Conservation (phyloP, 495 filamentous ascomycete species). For the Halenospora varia region DNA sequence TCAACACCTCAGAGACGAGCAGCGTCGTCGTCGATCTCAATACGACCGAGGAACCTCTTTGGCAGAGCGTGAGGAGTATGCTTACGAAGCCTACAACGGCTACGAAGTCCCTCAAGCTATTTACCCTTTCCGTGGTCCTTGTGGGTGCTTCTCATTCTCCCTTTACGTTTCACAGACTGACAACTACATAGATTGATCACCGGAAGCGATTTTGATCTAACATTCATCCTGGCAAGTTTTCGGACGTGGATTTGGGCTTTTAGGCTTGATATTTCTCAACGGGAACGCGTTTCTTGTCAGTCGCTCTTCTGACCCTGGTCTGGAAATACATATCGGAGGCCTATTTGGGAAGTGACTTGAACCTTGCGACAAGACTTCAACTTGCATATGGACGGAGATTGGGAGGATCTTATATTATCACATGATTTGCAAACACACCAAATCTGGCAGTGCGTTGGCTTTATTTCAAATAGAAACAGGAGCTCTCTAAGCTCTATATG, state of each 20-base stretch:
- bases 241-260: constrained; percentile 1
- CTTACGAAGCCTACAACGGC: constrained; percentile 30
- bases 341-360: not conserved
- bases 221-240: constrained; percentile 1
- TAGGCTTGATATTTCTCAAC: not conserved
- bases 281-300: not conserved
- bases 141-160: not conserved
- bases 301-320: not conserved
- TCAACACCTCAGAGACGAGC: constrained; percentile 69
- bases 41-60: constrained; percentile 68
- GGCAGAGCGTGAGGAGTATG: constrained; percentile 51
- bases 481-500: not conserved
- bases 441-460: not conserved
- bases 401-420: not conserved
- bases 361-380: not conserved
- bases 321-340: not conserved
- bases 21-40: constrained; percentile 71
- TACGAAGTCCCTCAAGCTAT: not conserved
- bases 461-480: not conserved
- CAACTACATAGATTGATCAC: not conserved
- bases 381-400: constrained; percentile 9
- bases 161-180: not conserved
- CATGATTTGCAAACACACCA: not conserved
- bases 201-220: not conserved
- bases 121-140: not conserved